Percentiles rank a stretch among this genome's conserved stretches.
These are phyloP conservation scores for Fusarium sp. DNA, from an alignment of 2,329 filamentous ascomycete species.

Conservation along the genomic window DNA sequence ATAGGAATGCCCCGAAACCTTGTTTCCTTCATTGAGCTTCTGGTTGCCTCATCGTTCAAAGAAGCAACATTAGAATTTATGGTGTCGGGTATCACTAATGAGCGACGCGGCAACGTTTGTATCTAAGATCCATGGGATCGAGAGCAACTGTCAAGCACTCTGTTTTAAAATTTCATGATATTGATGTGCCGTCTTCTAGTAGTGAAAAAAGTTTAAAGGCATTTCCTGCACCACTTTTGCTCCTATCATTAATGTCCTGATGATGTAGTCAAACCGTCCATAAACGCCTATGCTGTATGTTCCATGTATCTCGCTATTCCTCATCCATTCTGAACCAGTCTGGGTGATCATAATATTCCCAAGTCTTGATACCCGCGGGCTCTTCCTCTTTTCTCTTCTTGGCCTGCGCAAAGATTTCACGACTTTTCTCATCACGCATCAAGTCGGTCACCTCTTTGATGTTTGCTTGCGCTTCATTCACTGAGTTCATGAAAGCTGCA, in stretches of 20 bases:
- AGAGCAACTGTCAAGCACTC: too few relatives aligned
- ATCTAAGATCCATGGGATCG: not conserved
- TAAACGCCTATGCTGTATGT: conserved; percentile 1
- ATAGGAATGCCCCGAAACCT: not conserved
- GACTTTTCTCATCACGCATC: conserved; percentile 58
- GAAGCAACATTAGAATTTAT: not conserved
- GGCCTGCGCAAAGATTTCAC: conserved; percentile 62
- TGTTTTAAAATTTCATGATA: not conserved
- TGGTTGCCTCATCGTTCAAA: not conserved
- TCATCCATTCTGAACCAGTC: conserved; percentile 61
- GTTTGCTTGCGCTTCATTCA: conserved; percentile 60
- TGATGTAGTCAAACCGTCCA: conserved; percentile 1
- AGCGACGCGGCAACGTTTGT: not conserved
- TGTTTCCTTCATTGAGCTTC: not conserved
- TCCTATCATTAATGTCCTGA: not conserved
- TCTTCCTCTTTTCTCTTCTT: conserved; percentile 64
- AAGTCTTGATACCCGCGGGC: conserved; percentile 66
- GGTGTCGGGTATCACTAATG: not conserved
- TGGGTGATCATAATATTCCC: conserved; percentile 68
- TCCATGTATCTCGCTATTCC: conserved; percentile 23
- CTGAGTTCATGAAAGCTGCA: conserved; percentile 58
- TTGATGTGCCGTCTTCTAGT: not conserved
- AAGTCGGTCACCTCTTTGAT: conserved; percentile 62
- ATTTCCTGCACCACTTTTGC: not conserved
- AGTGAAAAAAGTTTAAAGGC: not conserved